Conservation (phyloP, 345 rosid genomes). For the Isatis tinctoria region DNA sequence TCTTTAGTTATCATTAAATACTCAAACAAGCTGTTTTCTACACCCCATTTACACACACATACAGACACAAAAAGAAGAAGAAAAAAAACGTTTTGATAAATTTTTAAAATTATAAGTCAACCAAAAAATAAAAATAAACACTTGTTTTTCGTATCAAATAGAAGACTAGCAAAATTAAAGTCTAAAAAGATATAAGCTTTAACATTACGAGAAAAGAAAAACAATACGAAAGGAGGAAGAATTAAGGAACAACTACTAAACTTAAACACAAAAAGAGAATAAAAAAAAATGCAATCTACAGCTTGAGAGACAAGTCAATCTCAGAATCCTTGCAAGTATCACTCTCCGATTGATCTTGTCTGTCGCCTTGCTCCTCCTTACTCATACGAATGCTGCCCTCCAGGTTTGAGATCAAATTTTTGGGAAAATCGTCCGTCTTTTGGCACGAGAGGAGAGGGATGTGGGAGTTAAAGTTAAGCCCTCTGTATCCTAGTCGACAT, state of each 20-base stretch:
- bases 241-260: not conserved
- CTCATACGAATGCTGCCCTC: constrained; percentile 6
- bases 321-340: constrained; percentile 22
- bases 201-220: not conserved
- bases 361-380: not conserved
- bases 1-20: constrained; percentile 6
- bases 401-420: constrained; percentile 27
- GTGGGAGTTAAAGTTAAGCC: constrained; percentile 3
- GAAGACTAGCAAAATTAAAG: not conserved
- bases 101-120: not conserved
- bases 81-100: not conserved
- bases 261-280: not conserved
- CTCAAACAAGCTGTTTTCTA: not conserved
- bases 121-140: not conserved
- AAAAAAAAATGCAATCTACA: constrained; percentile 6
- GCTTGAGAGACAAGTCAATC: constrained; percentile 29
- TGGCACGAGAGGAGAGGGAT: constrained; percentile 19
- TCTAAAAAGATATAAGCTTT: not conserved
- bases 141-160: constrained; percentile 1
- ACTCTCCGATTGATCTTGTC: constrained; percentile 3
- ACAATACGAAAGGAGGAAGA: not conserved
- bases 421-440: constrained; percentile 16
- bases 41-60: not conserved
- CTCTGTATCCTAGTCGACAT: constrained; percentile 29
- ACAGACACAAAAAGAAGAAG: no score